Conservation (phyloP, 805 yeast species). For the Candida pseudofarinosa region DNA sequence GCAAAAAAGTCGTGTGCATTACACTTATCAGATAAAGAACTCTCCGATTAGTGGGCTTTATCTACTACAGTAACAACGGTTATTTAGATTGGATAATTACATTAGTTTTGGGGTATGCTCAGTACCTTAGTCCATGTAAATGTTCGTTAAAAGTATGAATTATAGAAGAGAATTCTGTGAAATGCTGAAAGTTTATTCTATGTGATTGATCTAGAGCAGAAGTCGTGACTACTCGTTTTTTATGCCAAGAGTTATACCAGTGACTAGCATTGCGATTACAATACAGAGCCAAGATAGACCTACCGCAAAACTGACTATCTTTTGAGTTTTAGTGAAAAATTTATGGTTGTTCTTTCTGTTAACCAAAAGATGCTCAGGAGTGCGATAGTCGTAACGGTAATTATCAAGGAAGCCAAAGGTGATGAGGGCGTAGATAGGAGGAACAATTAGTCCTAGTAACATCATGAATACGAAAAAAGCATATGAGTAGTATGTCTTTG, state of each 20-base stretch:
- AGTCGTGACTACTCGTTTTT: conserved; percentile 4
- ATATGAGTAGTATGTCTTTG: conserved; percentile 1
- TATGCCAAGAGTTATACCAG: conserved; percentile 32
- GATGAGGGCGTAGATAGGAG: conserved; percentile 36
- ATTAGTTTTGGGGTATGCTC: too few species aligned
- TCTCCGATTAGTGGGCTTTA: neutral
- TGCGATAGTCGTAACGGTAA: conserved; percentile 10
- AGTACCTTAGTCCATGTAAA: too few species aligned
- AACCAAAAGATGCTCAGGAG: conserved; percentile 11
- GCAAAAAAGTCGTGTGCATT: neutral
- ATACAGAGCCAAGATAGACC: conserved; percentile 32
- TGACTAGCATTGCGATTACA: conserved; percentile 37
- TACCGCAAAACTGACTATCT: conserved; percentile 22
- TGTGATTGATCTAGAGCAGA: too few species aligned
- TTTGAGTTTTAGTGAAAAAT: conserved; percentile 22
- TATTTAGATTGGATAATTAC: too few species aligned
- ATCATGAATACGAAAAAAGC: conserved; percentile 21
- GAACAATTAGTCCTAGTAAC: conserved; percentile 30
- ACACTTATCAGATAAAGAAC: neutral
- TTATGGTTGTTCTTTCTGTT: neutral
- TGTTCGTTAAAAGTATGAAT: too few species aligned
- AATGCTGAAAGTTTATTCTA: too few species aligned
- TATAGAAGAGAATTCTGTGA: too few species aligned
- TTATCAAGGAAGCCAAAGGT: conserved; percentile 34
- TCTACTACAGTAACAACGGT: too few species aligned